These are phyloP conservation scores for Dictyostelium firmibasis DNA, from an alignment of 78 protist species.

Conservation along the genomic window DNA sequence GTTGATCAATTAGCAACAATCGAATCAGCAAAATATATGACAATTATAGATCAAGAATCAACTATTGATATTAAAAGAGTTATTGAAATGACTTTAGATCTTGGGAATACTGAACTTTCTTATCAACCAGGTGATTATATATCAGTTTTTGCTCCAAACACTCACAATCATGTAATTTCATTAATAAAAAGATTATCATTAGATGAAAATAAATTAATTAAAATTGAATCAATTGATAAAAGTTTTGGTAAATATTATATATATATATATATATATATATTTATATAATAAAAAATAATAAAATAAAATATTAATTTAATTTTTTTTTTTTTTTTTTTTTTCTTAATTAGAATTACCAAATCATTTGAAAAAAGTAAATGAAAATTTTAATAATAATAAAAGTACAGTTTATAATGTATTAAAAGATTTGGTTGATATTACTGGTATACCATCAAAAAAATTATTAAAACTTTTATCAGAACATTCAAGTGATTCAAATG, in stretches of 20 bases:
- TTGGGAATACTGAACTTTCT: not conserved
- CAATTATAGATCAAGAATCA: not conserved
- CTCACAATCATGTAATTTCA: not conserved
- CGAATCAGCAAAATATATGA: not conserved
- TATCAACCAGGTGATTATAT: constrained; percentile 65
- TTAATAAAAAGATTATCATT: constrained; percentile 1
- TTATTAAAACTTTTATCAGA: constrained; percentile 33
- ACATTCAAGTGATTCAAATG: constrained; percentile 13
- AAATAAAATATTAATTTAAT: not conserved
- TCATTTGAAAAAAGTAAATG: constrained; percentile 18
- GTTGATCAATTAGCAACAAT: not conserved
- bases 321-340: not conserved
- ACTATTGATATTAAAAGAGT: constrained; percentile 28
- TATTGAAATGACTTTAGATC: constrained; percentile 15
- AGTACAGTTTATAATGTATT: not conserved
- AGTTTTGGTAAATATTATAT: not conserved
- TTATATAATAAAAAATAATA: too few relatives aligned
- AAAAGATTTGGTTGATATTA: constrained; percentile 23
- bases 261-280: not conserved
- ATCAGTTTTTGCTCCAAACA: constrained; percentile 27
- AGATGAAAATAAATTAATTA: not conserved
- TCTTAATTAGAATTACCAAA: not conserved
- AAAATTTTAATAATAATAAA: not conserved
- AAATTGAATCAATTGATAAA: not conserved
- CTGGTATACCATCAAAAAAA: constrained; percentile 40